Evolutionary conservation across 495 filamentous ascomycete genomes (phyloP).

Genomic region (Aspergillus carlsbadensis): DNA sequence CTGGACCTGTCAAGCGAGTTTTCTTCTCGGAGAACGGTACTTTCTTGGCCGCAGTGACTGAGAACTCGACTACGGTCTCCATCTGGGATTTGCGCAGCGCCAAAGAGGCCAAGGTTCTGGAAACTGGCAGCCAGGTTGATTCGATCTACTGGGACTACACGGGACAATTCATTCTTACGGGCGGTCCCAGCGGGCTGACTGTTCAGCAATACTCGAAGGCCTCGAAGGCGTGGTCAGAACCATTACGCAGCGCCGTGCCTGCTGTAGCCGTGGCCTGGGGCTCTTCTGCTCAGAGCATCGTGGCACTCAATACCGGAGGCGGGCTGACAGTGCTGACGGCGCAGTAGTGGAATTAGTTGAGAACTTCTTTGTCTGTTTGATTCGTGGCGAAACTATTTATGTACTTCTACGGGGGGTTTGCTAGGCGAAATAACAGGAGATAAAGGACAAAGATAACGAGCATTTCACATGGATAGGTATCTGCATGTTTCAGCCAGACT

Average conservation of each 20-base stretch:
- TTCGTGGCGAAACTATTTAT: constrained; percentile 16
- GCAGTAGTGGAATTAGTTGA: constrained; percentile 29
- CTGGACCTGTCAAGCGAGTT: constrained; percentile 66
- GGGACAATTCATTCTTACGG: constrained; percentile 85
- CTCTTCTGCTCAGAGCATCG: constrained; percentile 65
- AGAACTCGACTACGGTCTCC: constrained; percentile 69
- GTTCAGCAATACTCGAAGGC: constrained; percentile 86
- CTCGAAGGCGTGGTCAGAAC: constrained; percentile 85
- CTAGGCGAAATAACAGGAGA: constrained; percentile 3
- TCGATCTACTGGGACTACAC: constrained; percentile 88
- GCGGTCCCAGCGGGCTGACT: constrained; percentile 74
- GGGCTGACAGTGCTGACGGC: constrained; percentile 62
- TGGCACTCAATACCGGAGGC: constrained; percentile 72
- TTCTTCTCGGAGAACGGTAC: constrained; percentile 97
- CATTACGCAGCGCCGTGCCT: constrained; percentile 69
- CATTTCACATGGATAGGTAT: background rate
- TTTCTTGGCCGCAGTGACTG: constrained; percentile 79
- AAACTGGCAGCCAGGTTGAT: constrained; percentile 72
- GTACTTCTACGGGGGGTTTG: constrained; percentile 21
- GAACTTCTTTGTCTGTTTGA: constrained; percentile 24
- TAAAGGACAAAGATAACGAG: background rate
- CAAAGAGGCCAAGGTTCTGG: constrained; percentile 72
- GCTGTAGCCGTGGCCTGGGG: constrained; percentile 79
- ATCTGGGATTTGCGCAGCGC: constrained; percentile 92
- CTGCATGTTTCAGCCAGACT: background rate